Percentiles rank a stretch among this genome's conserved stretches.
These are phyloP conservation scores for Tetraselmis chui DNA, from an alignment of 139 green algal species.

Conservation along the genomic window DNA sequence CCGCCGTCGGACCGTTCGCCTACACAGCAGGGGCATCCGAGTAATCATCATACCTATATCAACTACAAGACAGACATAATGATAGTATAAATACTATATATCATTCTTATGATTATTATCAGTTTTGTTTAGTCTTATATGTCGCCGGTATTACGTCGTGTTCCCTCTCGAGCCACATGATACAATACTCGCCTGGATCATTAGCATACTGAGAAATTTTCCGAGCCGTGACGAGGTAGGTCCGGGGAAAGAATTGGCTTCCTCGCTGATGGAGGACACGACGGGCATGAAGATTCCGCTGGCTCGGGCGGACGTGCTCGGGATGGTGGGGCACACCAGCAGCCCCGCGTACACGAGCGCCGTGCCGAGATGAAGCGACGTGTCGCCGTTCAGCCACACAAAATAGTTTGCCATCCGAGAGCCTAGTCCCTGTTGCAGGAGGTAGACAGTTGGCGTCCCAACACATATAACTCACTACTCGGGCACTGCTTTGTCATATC, in stretches of 20 bases:
- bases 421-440: slow-evolving; percentile 64
- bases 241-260: slow-evolving; percentile 7
- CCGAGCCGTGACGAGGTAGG: not conserved
- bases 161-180: not conserved
- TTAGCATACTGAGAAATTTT: not conserved
- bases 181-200: not conserved
- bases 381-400: slow-evolving; percentile 77
- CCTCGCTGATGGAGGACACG: slow-evolving; percentile 72
- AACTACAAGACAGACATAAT: not conserved
- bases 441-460: too few species aligned
- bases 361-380: slow-evolving; percentile 82
- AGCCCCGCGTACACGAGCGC: slow-evolving; percentile 27
- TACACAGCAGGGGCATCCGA: not conserved
- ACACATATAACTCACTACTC: too few species aligned
- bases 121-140: not conserved
- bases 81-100: not conserved
- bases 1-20: not conserved
- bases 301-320: slow-evolving; percentile 75
- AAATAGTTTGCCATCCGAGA: slow-evolving; percentile 87
- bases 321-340: slow-evolving; percentile 54
- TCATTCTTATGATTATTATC: not conserved
- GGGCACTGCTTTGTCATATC: too few species aligned
- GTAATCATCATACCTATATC: not conserved
- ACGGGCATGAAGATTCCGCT: slow-evolving; percentile 97
- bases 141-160: not conserved